Base-by-base conservation (phyloP, 768 basidiomycete genomes). In the Chalciporus sphaerocephalus region DNA sequence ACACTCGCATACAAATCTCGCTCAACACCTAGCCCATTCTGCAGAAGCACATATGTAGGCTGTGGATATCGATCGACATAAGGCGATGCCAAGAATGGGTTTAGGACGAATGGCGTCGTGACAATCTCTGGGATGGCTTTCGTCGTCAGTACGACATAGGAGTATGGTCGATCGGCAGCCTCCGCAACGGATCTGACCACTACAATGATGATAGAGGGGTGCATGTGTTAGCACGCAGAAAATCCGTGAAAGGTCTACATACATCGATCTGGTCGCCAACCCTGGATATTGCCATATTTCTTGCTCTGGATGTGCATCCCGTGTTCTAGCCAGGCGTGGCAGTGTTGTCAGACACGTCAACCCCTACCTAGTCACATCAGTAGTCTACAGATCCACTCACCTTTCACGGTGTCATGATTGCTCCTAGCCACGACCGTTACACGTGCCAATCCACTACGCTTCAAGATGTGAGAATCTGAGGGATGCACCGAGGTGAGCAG, bases 341-440 rank as follows among this genome's bases (percentile, higher is more conserved):
- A 12, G 9, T 12, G 12, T n/a, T 5, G 7, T 32, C 30, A 32
- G 30, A 32, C 13, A 15, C 30, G 15, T 15, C 30, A 32, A 6
- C 30, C 13, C n/a, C 30, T 15, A 28, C 15, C 30, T 4, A 32
- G 27, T 28, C 24, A 6, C 1, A 36, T 22, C 20, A 11, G n/a
- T n/a, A n/a, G n/a, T n/a, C n/a, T n/a, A n/a, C n/a, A 36, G 2
- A 43, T 18, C 20, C 15, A 49, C 64, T 48, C 42, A 79, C 80
- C 67, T n/a, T 72, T 68, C 11, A 81, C 72, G 2, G 69, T 64
- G 11, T 80, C 73, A 57, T 78, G 85, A 48, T 87, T 86, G 40
- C 85, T 80, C 44, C 87, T 65, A 2, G 87, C 87, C 1, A 90
- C 83, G 15, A 72, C 81, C 1, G 87, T 89, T 8, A 91, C 80